Evolutionary conservation across 768 basidiomycete species (phyloP).

Genomic region (Russula lepida): DNA sequence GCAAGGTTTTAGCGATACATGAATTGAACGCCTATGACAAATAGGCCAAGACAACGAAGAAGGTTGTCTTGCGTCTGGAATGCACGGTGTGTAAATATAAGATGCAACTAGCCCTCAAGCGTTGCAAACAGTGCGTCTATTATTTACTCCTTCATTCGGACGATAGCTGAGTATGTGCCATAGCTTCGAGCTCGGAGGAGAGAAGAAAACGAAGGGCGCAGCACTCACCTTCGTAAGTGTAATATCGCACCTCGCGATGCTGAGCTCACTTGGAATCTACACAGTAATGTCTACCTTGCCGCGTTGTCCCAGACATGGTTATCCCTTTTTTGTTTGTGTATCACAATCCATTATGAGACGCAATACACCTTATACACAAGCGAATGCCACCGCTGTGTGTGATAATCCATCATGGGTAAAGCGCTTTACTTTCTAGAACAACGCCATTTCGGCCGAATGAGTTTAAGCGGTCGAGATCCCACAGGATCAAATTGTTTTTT

Average conservation of each 20-base stretch:
- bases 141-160: background rate
- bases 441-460: background rate
- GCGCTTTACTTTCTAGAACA: background rate
- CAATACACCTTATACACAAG: slow-evolving; percentile 11
- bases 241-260: background rate
- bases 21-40: background rate
- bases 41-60: slow-evolving; percentile 98
- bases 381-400: background rate
- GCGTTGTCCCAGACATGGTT: slow-evolving; percentile 1
- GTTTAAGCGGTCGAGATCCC: background rate
- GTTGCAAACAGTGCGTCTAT: slow-evolving; percentile 91
- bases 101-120: slow-evolving; percentile 92
- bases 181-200: slow-evolving; percentile 98
- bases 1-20: background rate
- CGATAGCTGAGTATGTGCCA: background rate
- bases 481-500: background rate
- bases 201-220: slow-evolving; percentile 99
- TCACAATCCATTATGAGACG: slow-evolving; percentile 13
- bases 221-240: slow-evolving; percentile 84
- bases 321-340: slow-evolving; percentile 12
- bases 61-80: slow-evolving; percentile 95
- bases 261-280: background rate
- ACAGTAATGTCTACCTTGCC: slow-evolving; percentile 11
- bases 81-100: slow-evolving; percentile 99
- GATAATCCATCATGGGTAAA: background rate